A percentile compares a stretch with the other conserved stretches of the same genome.
Conservation (phyloP, 2,329 filamentous ascomycete genomes). For the Neoascochyta sp. region DNA sequence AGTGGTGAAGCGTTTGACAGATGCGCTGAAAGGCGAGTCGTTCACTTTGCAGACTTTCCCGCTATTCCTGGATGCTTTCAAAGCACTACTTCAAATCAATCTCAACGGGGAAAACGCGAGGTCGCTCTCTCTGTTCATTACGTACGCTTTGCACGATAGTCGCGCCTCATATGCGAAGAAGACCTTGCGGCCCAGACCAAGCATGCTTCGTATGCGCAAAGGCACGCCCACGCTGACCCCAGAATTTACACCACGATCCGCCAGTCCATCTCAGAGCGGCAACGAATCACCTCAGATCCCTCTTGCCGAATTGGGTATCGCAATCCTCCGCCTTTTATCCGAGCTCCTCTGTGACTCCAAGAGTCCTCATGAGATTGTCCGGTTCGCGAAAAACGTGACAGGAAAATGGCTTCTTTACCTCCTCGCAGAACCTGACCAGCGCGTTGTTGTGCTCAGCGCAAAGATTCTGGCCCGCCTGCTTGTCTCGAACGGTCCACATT, state of each 20-base stretch:
- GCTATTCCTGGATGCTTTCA: constrained; percentile 75
- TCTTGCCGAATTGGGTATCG: constrained; percentile 68
- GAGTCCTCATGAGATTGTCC: constrained; percentile 67
- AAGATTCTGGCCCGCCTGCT: constrained; percentile 82
- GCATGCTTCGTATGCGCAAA: constrained; percentile 29
- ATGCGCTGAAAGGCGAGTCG: constrained; percentile 82
- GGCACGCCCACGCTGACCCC: constrained; percentile 25
- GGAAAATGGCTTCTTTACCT: constrained; percentile 97
- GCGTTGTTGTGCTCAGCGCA: constrained; percentile 74
- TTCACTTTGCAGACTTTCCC: constrained; percentile 69
- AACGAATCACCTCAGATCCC: constrained; percentile 38
- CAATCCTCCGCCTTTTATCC: constrained; percentile 73
- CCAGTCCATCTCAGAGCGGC: constrained; percentile 26
- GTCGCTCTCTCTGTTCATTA: constrained; percentile 85
- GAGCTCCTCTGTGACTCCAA: constrained; percentile 71
- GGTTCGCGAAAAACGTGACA: constrained; percentile 90
- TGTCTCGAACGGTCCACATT: constrained; percentile 73
- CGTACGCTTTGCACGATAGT: constrained; percentile 76
- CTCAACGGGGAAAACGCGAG: constrained; percentile 81
- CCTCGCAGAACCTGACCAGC: constrained; percentile 78
- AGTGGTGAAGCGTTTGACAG: constrained; percentile 83
- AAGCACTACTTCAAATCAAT: constrained; percentile 73
- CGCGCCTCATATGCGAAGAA: constrained; percentile 42
- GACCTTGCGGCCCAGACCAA: constrained; percentile 34
- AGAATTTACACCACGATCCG: constrained; percentile 28